A percentile compares a stretch with the other conserved stretches of the same genome.
Conservation (phyloP, 2,329 filamentous ascomycete genomes). For the Aspergillus viridinutans region DNA sequence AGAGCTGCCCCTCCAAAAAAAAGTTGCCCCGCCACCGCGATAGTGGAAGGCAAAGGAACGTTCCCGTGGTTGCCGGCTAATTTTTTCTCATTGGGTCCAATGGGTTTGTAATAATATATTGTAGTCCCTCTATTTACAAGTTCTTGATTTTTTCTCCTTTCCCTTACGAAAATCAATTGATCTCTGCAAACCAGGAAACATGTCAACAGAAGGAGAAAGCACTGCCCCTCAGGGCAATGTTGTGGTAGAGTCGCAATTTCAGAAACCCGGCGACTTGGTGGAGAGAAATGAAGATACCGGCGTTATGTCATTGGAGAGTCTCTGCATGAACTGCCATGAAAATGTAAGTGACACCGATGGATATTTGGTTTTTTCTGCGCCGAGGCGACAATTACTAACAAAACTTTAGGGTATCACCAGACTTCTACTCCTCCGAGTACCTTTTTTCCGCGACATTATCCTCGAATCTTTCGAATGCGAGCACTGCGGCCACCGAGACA, state of each 20-base stretch:
- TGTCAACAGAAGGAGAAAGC: constrained; percentile 24
- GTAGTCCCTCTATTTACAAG: background rate
- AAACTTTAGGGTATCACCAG: constrained; percentile 68
- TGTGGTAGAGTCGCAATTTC: constrained; percentile 30
- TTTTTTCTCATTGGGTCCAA: constrained; percentile 16
- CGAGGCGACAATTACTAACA: constrained; percentile 11
- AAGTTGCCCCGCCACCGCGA: constrained; percentile 20
- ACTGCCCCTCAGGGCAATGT: constrained; percentile 11
- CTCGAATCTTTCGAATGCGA: constrained; percentile 95
- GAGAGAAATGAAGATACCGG: constrained; percentile 40
- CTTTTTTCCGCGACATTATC: constrained; percentile 95
- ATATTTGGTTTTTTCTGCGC: background rate
- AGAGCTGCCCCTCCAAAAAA: constrained; percentile 21
- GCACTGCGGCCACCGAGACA: constrained; percentile 84
- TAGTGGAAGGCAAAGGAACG: constrained; percentile 26
- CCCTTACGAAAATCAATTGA: background rate
- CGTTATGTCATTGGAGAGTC: constrained; percentile 56
- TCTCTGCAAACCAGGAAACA: constrained; percentile 5
- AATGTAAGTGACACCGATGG: constrained; percentile 58
- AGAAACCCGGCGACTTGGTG: constrained; percentile 37
- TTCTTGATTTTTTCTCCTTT: background rate
- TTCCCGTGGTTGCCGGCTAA: constrained; percentile 23
- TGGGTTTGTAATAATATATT: constrained; percentile 4
- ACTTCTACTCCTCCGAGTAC: constrained; percentile 85
- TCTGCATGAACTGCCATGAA: constrained; percentile 82